Evolutionary conservation across 768 basidiomycete genomes (phyloP).

Genomic region (Mycena kentingensis): DNA sequence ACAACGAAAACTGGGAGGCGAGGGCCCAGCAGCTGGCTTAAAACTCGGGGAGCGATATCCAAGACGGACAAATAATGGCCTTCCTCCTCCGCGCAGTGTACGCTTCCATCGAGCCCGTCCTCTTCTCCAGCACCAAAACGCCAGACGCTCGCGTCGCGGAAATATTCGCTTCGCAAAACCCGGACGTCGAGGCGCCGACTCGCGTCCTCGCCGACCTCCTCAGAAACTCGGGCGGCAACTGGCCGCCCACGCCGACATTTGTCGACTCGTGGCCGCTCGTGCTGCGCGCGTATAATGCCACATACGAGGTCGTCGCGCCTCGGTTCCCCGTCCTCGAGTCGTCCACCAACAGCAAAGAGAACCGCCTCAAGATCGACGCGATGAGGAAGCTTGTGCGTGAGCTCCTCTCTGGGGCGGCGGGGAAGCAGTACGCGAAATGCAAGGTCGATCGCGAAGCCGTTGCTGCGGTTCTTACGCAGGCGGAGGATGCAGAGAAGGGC

Average conservation of each 20-base stretch:
- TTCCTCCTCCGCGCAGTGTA: no score
- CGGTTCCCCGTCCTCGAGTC: constrained; percentile 2
- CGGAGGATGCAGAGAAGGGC: background rate
- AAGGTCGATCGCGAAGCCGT: background rate
- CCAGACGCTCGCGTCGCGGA: no score
- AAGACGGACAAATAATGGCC: no score
- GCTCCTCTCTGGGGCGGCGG: background rate
- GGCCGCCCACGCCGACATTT: background rate
- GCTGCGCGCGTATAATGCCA: constrained; percentile 3
- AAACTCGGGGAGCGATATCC: no score
- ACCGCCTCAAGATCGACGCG: background rate
- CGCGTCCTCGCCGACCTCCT: background rate
- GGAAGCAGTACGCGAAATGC: background rate
- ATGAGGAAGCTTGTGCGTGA: constrained; percentile 1
- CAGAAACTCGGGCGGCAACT: background rate
- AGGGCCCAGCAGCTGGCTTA: no score
- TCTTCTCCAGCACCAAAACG: no score
- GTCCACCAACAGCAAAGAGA: constrained; percentile 1
- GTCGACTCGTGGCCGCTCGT: constrained; percentile 1
- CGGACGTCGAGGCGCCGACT: background rate
- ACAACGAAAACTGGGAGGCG: no score
- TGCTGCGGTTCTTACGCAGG: background rate
- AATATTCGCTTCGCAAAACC: background rate
- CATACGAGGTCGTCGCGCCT: constrained; percentile 2
- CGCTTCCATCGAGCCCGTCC: no score